Base-by-base conservation (phyloP, 176 grass and related monocot species). In the Eleusine coracana region DNA sequence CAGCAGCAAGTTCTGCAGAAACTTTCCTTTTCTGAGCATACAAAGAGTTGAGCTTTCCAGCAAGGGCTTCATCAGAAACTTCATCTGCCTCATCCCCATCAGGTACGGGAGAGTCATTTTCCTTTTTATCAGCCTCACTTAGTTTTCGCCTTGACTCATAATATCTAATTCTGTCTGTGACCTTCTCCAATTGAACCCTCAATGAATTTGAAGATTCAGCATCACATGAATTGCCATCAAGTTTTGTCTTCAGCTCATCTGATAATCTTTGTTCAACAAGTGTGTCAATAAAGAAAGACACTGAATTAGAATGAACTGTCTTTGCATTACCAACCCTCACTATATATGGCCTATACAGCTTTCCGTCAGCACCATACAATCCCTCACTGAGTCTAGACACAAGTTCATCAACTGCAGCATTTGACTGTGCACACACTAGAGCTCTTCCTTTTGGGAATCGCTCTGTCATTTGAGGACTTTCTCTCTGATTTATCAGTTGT, bases 331-430 rank as follows among this genome's bases (percentile, higher is more conserved):
- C 95, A 71, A 97, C 95, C 73, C 92, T 87, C 67, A 97, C 92
- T 74, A 98, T 89, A 78, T 91, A 98, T 80, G 96, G 92, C 81
- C 77, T 97, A 65, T 91, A 97, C 44, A 87, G 45, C 31, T 93
- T 92, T 67, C 92, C 92, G 69, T 98, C 85, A 80, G 45, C 77
- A 80, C 89, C 87, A 70, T 91, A 89, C 77, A 97, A 85, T 72
- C 96, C 96, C 50, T 98, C 64, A 36, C 87, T 89, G 41, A 98
- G 87, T 95, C 92, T 91, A 55, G 92, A 98, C 66, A 95, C 88
- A 78, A 98, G 84, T 78, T 98, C 96, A 87, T 98, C 96, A 77
- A 98, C 92, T 48, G 95, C 95, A 75, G 95, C 95, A 87, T 97
- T 97, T 73, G 92, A 97, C 52, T 97, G 95, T 2, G 95, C 95